phyloP scores from a whole-genome alignment of 495 filamentous ascomycete species.

The Penicillium manginii region DNA sequence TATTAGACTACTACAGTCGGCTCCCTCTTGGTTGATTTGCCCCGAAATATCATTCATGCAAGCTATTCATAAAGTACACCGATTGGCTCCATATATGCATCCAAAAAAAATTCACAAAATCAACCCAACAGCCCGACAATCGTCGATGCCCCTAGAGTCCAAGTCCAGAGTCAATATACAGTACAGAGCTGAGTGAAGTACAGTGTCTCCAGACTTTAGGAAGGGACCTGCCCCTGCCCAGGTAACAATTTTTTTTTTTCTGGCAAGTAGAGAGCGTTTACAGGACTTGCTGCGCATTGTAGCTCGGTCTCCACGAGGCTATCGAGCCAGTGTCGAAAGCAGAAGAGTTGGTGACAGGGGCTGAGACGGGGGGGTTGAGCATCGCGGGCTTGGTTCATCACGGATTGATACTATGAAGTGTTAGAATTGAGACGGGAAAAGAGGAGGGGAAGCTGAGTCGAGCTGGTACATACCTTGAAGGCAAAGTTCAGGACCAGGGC shows the following conservation, averaged over 20 bases:
- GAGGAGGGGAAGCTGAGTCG: background rate
- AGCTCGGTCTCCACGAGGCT: conserved; percentile 20
- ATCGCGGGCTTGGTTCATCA: conserved; percentile 30
- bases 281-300: conserved; percentile 29
- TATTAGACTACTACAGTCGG: too few species aligned
- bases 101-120: background rate
- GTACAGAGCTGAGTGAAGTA: too few species aligned
- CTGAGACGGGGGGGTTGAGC: conserved; percentile 10
- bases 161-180: too few species aligned
- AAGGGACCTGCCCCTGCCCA: too few species aligned
- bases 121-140: background rate
- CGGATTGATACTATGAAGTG: conserved; percentile 33
- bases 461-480: conserved; percentile 60
- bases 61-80: conserved; percentile 1
- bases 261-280: background rate
- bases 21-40: background rate
- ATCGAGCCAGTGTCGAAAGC: conserved; percentile 12
- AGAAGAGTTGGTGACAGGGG: conserved; percentile 14
- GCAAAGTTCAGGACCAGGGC: conserved; percentile 87
- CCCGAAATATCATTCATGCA: background rate
- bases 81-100: conserved; percentile 13
- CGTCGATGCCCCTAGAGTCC: background rate
- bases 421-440: conserved; percentile 14
- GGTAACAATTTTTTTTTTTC: too few species aligned
- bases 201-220: too few species aligned